Conservation (phyloP, 176 grass and related monocot species). For the Avena sativa region DNA sequence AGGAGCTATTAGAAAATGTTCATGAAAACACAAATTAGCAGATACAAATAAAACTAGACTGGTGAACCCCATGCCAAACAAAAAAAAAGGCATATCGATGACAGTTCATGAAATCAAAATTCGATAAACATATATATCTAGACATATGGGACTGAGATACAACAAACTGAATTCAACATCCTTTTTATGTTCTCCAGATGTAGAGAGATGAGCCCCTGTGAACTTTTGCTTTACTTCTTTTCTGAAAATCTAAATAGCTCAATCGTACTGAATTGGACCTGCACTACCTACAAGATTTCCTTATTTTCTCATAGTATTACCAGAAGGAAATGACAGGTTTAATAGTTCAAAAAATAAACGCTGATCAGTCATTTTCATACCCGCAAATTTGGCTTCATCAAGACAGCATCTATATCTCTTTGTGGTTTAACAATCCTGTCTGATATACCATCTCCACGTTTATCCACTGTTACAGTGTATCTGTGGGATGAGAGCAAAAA, state of each 20-base stretch:
- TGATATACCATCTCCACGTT: slow-evolving; percentile 49
- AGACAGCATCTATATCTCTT: slow-evolving; percentile 65
- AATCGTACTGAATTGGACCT: not conserved
- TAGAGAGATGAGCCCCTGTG: not conserved
- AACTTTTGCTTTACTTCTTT: slow-evolving; percentile 3
- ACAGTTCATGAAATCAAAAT: not conserved
- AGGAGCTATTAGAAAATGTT: not conserved
- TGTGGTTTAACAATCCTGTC: slow-evolving; percentile 75
- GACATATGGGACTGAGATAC: not conserved
- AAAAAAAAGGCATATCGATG: not conserved
- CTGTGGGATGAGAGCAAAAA: slow-evolving; percentile 50
- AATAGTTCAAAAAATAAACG: slow-evolving; percentile 32
- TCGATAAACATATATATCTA: slow-evolving; percentile 4
- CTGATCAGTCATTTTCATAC: slow-evolving; percentile 48
- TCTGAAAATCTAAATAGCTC: slow-evolving; percentile 27
- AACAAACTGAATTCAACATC: slow-evolving; percentile 8
- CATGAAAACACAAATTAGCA: not conserved
- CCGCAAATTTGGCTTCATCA: slow-evolving; percentile 72
- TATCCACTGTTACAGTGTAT: slow-evolving; percentile 73
- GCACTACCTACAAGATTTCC: slow-evolving; percentile 19
- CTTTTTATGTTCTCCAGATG: slow-evolving; percentile 16
- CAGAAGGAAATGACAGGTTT: slow-evolving; percentile 5
- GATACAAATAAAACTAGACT: slow-evolving; percentile 1
- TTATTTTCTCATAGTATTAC: not conserved
- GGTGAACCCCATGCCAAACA: not conserved